Percentiles rank a stretch among this genome's conserved stretches.
Conservation (phyloP, 2,329 filamentous ascomycete species). For the Botrytis squamosa region DNA sequence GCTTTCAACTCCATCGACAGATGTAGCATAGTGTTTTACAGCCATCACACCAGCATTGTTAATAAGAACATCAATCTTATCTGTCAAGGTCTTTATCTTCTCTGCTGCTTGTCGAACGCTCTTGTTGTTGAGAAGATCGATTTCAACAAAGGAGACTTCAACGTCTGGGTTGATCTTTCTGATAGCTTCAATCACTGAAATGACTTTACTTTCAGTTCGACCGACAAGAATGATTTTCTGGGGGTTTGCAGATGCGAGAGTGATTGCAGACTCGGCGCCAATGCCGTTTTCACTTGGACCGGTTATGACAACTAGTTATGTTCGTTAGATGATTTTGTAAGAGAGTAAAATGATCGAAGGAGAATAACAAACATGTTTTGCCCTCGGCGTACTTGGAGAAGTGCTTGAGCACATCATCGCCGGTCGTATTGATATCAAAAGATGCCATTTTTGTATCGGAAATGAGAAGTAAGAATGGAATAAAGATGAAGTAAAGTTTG, state of each 20-base stretch:
- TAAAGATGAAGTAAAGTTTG: not conserved
- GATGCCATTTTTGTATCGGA: not conserved
- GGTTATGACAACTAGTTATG: slow-evolving; percentile 26
- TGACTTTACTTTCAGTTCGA: slow-evolving; percentile 25
- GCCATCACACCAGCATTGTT: slow-evolving; percentile 19
- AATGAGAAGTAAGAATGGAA: not conserved
- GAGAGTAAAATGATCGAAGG: accelerated
- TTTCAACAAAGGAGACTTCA: slow-evolving; percentile 23
- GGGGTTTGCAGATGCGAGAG: slow-evolving; percentile 31
- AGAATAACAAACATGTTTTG: not conserved
- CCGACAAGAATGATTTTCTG: slow-evolving; percentile 26
- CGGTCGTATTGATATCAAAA: not conserved
- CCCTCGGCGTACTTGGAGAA: not conserved
- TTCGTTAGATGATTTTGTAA: not conserved
- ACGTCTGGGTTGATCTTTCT: slow-evolving; percentile 22
- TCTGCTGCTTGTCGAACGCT: slow-evolving; percentile 44
- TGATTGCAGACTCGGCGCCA: slow-evolving; percentile 27
- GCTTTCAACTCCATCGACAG: slow-evolving; percentile 26
- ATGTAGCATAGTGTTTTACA: slow-evolving; percentile 13
- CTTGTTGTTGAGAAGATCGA: slow-evolving; percentile 44
- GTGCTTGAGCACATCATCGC: not conserved
- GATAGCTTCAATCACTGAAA: slow-evolving; percentile 26
- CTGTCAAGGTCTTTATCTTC: slow-evolving; percentile 35
- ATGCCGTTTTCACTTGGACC: slow-evolving; percentile 26
- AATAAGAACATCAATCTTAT: slow-evolving; percentile 44